Percentiles rank a stretch among this genome's conserved stretches.
Conservation (phyloP, 169 alveolate species). For the Eimeria falciformis region DNA sequence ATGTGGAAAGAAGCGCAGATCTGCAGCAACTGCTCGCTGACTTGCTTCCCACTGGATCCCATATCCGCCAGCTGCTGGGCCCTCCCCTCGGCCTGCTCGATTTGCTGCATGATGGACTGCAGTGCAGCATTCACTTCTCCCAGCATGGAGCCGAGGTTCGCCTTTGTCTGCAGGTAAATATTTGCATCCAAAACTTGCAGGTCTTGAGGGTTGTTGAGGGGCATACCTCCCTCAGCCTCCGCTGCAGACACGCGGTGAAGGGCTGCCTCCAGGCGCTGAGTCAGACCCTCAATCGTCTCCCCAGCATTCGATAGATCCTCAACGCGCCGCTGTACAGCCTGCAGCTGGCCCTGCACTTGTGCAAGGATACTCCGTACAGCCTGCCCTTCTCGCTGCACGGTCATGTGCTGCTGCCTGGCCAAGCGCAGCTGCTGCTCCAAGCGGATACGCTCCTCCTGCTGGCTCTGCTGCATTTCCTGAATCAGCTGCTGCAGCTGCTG, state of each 20-base stretch:
- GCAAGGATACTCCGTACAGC: background rate
- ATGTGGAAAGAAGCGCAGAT: background rate
- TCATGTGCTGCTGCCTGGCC: background rate
- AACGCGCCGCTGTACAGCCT: background rate
- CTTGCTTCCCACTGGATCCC: background rate
- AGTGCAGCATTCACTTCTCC: background rate
- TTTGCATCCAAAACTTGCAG: background rate
- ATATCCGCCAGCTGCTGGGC: background rate
- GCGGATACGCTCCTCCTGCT: background rate
- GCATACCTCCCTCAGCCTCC: background rate
- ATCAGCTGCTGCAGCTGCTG: background rate
- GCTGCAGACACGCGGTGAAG: background rate
- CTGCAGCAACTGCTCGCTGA: constrained; percentile 55
- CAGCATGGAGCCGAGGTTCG: background rate
- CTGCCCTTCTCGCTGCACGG: background rate
- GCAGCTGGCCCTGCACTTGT: background rate
- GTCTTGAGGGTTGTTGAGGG: background rate
- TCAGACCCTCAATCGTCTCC: background rate
- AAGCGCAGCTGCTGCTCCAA: background rate
- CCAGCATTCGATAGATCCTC: background rate
- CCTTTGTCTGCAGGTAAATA: background rate
- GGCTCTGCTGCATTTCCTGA: background rate
- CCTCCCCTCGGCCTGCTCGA: background rate
- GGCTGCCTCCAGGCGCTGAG: background rate
- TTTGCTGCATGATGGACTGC: background rate